phyloP scores from a whole-genome alignment of 2,329 filamentous ascomycete genomes.

The Emydomyces testavorans region DNA sequence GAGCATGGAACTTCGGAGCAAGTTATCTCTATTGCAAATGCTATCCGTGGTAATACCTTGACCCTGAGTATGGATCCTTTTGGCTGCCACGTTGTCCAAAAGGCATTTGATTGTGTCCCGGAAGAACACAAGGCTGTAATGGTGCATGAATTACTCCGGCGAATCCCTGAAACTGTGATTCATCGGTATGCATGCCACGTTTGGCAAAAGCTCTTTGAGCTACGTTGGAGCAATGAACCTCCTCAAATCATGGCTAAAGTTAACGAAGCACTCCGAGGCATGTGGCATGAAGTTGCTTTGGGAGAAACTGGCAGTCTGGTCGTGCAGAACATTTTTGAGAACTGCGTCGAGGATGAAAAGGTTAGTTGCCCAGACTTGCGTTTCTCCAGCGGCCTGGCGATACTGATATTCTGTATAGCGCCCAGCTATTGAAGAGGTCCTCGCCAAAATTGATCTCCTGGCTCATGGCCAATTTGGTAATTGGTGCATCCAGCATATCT shows the following conservation, averaged over 20 bases:
- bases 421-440: constrained; percentile 91
- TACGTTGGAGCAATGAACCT: constrained; percentile 87
- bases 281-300: constrained; percentile 98
- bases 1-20: constrained; percentile 94
- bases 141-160: constrained; percentile 92
- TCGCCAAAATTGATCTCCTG: constrained; percentile 89
- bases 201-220: constrained; percentile 98
- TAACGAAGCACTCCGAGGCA: constrained; percentile 84
- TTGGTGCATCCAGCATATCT: constrained; percentile 99
- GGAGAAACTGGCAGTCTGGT: constrained; percentile 96
- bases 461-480: constrained; percentile 97
- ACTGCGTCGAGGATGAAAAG: constrained; percentile 97
- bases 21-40: constrained; percentile 84
- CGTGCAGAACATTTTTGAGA: constrained; percentile 99
- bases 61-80: constrained; percentile 97
- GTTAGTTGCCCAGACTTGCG: constrained; percentile 36
- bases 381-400: background rate
- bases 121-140: constrained; percentile 97
- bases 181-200: constrained; percentile 98
- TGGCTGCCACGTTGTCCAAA: constrained; percentile 95
- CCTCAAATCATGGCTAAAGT: constrained; percentile 98
- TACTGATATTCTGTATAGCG: constrained; percentile 46
- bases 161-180: constrained; percentile 94
- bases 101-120: constrained; percentile 93
- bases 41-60: constrained; percentile 86